Base-by-base conservation (phyloP, 1,139 yeast species). In the Pichia sp. region DNA sequence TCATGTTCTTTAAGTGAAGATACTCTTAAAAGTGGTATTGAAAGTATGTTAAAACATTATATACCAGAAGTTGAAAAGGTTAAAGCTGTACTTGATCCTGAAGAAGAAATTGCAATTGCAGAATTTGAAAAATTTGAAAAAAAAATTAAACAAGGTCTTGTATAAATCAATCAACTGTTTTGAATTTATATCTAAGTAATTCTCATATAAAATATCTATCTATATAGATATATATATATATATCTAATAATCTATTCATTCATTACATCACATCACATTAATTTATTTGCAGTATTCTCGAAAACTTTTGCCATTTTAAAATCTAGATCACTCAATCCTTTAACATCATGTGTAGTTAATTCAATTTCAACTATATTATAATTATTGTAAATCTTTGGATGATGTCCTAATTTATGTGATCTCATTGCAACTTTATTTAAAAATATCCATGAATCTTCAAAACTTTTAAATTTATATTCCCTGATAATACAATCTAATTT, bases 1-100 rank as follows among this genome's bases (percentile, higher is more conserved):
- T 73, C 87, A 2, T 86, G 95, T 55, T 82, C 86, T 47, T 71
- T 85, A 33, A 79, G 87, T 58, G 80, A 82, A 45, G 89, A 84
- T 46, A 86, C 95, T 3, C 70, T 86, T 52, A 84, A 82, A 58
- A 76, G 80, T 57, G 95, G 95, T 27, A 85, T 86, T 44, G 95
- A 86, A 63, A 70, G 82, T 41, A 86, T 86, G 95, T 71, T 86
- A 62, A 84, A 76, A 71, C 89, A 86, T 62, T 86, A 86, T 57
- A 81, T 86, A 30, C 94, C 86, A 53, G 95, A 85, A 59, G 95
- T 86, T 32, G 73, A 74, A 45, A 83, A 82, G 47, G 92, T 86
- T 9, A 79, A 75, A 60, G 89, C 85, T 53, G 80, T 82, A 2
- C 58, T 76, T 43, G 81, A 76, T 47, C 76, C 76, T n/a, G 81